Conservation (phyloP, 2,329 filamentous ascomycete species). For the Fusarium devonianum region DNA sequence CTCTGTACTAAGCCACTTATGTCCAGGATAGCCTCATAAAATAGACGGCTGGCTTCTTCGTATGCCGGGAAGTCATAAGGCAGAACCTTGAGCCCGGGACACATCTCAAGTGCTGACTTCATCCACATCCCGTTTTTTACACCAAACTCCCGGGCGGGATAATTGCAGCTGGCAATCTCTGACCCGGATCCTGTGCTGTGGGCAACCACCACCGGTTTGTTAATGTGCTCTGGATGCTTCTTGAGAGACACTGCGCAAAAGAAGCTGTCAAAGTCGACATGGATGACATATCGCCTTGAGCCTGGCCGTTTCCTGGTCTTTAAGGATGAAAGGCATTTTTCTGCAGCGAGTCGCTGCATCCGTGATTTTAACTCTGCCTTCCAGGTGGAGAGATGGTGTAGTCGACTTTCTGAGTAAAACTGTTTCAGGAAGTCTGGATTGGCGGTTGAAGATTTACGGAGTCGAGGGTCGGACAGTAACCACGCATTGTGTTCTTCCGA, state of each 20-base stretch:
- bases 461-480: conserved; percentile 81
- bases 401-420: conserved; percentile 91
- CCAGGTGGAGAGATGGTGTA: conserved; percentile 96
- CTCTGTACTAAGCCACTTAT: conserved; percentile 89
- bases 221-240: conserved; percentile 74
- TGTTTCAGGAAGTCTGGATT: conserved; percentile 95
- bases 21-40: conserved; percentile 84
- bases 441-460: conserved; percentile 87
- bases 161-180: conserved; percentile 98
- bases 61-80: conserved; percentile 96
- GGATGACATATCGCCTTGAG: conserved; percentile 81
- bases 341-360: conserved; percentile 80
- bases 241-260: conserved; percentile 92
- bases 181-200: conserved; percentile 86
- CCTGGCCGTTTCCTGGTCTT: conserved; percentile 63
- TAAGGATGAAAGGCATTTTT: conserved; percentile 62
- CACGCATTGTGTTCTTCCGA: conserved; percentile 93
- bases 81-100: conserved; percentile 85
- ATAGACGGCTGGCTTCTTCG: conserved; percentile 85
- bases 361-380: conserved; percentile 92
- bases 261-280: conserved; percentile 98
- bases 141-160: conserved; percentile 83
- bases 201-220: conserved; percentile 87
- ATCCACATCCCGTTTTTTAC: conserved; percentile 99
- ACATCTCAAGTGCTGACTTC: conserved; percentile 84